A percentile compares a stretch with the other conserved stretches of the same genome.
Conservation (phyloP, 345 rosid species). For the Arabidopsis suecica region DNA sequence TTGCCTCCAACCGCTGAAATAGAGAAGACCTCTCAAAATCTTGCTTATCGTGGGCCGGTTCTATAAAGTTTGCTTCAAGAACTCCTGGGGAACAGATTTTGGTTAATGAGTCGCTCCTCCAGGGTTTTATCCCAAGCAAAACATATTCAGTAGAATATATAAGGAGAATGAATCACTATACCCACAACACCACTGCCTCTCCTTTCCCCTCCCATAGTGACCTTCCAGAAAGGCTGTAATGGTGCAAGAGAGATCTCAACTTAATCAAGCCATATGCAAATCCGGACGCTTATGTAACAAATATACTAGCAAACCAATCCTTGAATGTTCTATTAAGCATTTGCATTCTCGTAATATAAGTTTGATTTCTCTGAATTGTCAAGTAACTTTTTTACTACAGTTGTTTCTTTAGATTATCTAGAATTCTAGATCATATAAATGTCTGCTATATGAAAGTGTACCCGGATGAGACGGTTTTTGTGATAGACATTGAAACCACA, state of each 20-base stretch:
- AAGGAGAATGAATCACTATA: constrained; percentile 43
- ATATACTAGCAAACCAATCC: constrained; percentile 6
- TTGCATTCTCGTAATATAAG: neutral
- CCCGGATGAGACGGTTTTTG: constrained; percentile 90
- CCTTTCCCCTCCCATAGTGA: constrained; percentile 58
- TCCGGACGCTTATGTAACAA: neutral
- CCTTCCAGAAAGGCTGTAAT: constrained; percentile 95
- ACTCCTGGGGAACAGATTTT: constrained; percentile 62
- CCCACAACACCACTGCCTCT: constrained; percentile 83
- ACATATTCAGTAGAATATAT: constrained; percentile 21
- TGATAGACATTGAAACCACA: constrained; percentile 84
- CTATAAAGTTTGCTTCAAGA: constrained; percentile 93
- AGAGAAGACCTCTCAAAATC: constrained; percentile 93
- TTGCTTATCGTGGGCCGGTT: constrained; percentile 98
- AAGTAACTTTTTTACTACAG: neutral
- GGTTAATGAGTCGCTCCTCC: constrained; percentile 33
- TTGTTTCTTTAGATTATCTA: constrained; percentile 1
- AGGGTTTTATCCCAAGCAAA: constrained; percentile 15
- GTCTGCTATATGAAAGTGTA: constrained; percentile 40
- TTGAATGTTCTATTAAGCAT: neutral
- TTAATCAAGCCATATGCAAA: constrained; percentile 31
- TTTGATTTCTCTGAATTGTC: neutral
- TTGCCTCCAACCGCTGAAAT: constrained; percentile 71
- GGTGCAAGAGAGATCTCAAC: constrained; percentile 31
- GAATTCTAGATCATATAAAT: neutral